phyloP scores from a whole-genome alignment of 768 basidiomycete species.

The Lactarius pseudohatsudake region DNA sequence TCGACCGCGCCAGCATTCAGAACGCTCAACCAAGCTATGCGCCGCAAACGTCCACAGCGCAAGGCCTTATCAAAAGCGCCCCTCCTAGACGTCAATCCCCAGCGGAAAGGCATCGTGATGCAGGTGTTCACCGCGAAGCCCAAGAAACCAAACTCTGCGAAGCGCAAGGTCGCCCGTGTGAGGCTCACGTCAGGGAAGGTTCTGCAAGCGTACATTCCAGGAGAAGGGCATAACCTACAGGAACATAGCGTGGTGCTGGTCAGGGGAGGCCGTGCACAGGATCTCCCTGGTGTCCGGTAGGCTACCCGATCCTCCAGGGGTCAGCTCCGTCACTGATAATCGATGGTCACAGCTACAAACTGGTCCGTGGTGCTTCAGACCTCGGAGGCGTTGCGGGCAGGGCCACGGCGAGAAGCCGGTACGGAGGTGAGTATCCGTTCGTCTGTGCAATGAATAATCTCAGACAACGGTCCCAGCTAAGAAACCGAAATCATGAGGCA shows the following conservation, averaged over 20 bases:
- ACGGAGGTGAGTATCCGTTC: conserved; percentile 64
- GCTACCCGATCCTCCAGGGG: conserved; percentile 30
- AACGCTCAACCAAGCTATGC: conserved; percentile 88
- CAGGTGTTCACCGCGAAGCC: conserved; percentile 80
- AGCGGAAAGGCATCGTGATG: conserved; percentile 90
- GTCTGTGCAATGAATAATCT: neutral
- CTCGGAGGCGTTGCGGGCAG: conserved; percentile 88
- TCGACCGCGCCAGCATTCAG: conserved; percentile 53
- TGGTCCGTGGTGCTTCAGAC: conserved; percentile 91
- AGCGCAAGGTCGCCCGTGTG: conserved; percentile 94
- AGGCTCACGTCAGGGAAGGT: conserved; percentile 88
- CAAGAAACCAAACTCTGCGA: conserved; percentile 98
- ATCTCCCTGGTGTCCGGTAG: conserved; percentile 95
- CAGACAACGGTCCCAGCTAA: conserved; percentile 15
- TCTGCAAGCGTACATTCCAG: conserved; percentile 91
- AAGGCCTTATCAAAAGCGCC: conserved; percentile 65
- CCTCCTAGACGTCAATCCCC: conserved; percentile 73
- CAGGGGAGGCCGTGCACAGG: conserved; percentile 94
- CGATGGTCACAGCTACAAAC: conserved; percentile 70
- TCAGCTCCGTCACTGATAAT: neutral
- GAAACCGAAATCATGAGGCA: conserved; percentile 20
- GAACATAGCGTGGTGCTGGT: conserved; percentile 96
- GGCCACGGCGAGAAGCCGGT: conserved; percentile 80
- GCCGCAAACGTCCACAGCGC: conserved; percentile 58
- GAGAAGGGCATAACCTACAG: conserved; percentile 97